These are phyloP conservation scores for Melaleuca quinquenervia DNA, from an alignment of 345 rosid species.

Conservation along the genomic window DNA sequence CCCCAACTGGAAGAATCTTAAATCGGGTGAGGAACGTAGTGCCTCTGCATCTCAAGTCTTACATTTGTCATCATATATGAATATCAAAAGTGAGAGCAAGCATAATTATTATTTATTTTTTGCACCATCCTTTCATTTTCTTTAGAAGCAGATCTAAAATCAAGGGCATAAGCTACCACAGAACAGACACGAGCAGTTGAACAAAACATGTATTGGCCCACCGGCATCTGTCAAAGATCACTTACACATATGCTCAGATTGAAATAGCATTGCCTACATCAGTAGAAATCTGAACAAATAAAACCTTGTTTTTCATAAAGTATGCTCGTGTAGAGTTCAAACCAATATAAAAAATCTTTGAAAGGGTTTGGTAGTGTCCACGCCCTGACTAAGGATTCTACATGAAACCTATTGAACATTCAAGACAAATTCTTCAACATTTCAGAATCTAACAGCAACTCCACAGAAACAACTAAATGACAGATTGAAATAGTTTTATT, in stretches of 20 bases:
- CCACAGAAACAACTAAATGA: not conserved
- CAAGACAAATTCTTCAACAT: not conserved
- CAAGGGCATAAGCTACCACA: not conserved
- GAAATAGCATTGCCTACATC: not conserved
- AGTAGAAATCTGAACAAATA: not conserved
- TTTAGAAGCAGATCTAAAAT: not conserved
- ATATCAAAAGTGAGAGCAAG: not conserved
- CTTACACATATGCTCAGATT: not conserved
- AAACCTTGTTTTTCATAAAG: not conserved
- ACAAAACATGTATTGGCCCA: not conserved
- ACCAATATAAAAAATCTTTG: not conserved
- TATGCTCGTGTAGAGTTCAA: not conserved
- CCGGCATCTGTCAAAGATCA: not conserved
- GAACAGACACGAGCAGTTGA: not conserved
- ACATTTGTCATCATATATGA: not conserved
- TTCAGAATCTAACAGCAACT: not conserved
- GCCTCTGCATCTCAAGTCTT: not conserved
- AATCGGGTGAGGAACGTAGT: constrained; percentile 49
- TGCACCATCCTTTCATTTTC: not conserved
- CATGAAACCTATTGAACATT: not conserved
- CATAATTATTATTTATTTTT: not conserved
- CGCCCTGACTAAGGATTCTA: not conserved
- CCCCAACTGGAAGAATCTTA: constrained; percentile 89
- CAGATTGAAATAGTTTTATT: not conserved
- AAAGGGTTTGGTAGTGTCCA: not conserved